A percentile compares a stretch with the other conserved stretches of the same genome.
Evolutionary conservation across 108 stramenopile species (phyloP).

Genomic region (Seminavis robusta): DNA sequence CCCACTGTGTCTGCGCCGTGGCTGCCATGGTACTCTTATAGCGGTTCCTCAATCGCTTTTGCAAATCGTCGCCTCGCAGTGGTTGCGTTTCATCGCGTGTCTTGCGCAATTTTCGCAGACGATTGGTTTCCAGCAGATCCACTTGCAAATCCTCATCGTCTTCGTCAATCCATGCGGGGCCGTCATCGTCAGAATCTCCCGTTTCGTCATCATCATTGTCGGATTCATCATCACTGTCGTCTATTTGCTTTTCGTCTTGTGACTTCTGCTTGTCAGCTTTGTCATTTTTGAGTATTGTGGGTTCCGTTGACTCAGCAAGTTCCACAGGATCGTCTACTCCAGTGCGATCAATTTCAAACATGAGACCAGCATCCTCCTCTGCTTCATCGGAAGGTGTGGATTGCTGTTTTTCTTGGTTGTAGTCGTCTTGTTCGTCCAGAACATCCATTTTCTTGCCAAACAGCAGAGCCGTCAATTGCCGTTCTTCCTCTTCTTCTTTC

Average conservation of each 20-base stretch:
- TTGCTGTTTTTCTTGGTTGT: not conserved
- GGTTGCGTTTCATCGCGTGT: conserved; percentile 46
- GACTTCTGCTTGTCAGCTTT: conserved; percentile 15
- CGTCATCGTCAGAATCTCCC: conserved; percentile 1
- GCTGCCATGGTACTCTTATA: conserved; percentile 54
- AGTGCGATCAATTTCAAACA: conserved; percentile 43
- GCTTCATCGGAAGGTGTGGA: conserved; percentile 1
- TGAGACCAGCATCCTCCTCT: conserved; percentile 5
- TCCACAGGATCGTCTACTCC: conserved; percentile 16
- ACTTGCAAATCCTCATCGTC: conserved; percentile 32
- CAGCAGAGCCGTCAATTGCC: conserved; percentile 31
- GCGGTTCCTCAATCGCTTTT: conserved; percentile 64
- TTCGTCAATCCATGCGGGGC: conserved; percentile 41
- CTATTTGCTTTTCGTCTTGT: conserved; percentile 3
- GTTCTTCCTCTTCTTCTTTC: conserved; percentile 32
- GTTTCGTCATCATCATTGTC: not conserved
- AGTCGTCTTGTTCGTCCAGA: not conserved
- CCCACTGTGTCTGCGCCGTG: conserved; percentile 74
- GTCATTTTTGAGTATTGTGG: not conserved
- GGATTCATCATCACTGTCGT: conserved; percentile 3
- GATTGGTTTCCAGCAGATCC: conserved; percentile 34
- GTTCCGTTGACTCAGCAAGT: not conserved
- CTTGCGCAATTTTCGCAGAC: conserved; percentile 67
- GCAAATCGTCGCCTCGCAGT: conserved; percentile 46
- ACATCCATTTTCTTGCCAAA: conserved; percentile 29